phyloP scores from a whole-genome alignment of 495 filamentous ascomycete species.

The Choiromyces venosus region DNA sequence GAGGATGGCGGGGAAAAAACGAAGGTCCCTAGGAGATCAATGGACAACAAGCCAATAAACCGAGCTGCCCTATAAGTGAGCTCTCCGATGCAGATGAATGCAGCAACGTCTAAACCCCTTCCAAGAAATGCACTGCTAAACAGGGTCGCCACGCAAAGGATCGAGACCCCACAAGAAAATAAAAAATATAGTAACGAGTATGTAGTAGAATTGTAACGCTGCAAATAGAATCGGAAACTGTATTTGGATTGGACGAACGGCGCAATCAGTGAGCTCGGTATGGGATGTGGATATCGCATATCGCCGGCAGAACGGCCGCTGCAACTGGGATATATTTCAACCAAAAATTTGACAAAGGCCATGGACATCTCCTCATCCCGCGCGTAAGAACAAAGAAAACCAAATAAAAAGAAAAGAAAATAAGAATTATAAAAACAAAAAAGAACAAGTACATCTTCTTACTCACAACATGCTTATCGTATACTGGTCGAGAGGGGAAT shows the following conservation, averaged over 20 bases:
- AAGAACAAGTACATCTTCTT: slow-evolving; percentile 27
- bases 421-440: slow-evolving; percentile 14
- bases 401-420: slow-evolving; percentile 15
- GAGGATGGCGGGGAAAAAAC: slow-evolving; percentile 13
- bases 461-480: slow-evolving; percentile 15
- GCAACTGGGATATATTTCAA: slow-evolving; percentile 37
- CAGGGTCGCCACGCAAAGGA: slow-evolving; percentile 19
- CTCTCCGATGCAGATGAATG: slow-evolving; percentile 25
- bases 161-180: slow-evolving; percentile 19
- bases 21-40: slow-evolving; percentile 34
- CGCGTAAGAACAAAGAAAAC: slow-evolving; percentile 9
- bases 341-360: slow-evolving; percentile 31
- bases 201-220: slow-evolving; percentile 17
- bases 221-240: slow-evolving; percentile 19
- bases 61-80: slow-evolving; percentile 31
- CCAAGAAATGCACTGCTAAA: slow-evolving; percentile 28
- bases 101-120: slow-evolving; percentile 30
- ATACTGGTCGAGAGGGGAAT: slow-evolving; percentile 7
- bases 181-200: slow-evolving; percentile 30
- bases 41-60: slow-evolving; percentile 33
- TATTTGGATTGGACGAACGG: slow-evolving; percentile 22
- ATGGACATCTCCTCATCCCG: neutral
- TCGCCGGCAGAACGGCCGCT: slow-evolving; percentile 21
- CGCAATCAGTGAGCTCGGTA: slow-evolving; percentile 31
- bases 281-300: slow-evolving; percentile 24